These are phyloP conservation scores for Elaeagnus macrophylla DNA, from an alignment of 306 rosid species.

Conservation along the genomic window DNA sequence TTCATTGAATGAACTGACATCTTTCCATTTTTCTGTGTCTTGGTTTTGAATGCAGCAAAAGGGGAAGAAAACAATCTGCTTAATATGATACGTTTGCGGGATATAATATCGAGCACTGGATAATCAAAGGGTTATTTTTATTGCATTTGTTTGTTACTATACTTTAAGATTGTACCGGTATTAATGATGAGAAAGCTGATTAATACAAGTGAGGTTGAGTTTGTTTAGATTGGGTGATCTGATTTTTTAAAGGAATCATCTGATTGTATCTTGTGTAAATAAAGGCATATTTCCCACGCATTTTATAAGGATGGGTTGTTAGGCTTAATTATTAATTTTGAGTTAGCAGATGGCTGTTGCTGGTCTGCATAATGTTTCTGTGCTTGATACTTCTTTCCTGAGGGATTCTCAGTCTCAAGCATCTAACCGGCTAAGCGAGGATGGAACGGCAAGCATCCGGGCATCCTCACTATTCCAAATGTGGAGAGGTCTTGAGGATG, in stretches of 20 bases:
- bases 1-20: constrained; percentile 5
- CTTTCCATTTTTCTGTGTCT: neutral
- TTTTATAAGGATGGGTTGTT: constrained; percentile 40
- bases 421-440: constrained; percentile 45
- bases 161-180: constrained; percentile 10
- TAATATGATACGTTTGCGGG: constrained; percentile 5
- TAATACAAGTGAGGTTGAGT: constrained; percentile 18
- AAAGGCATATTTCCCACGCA: constrained; percentile 35
- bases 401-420: constrained; percentile 61
- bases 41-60: constrained; percentile 31
- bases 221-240: constrained; percentile 18
- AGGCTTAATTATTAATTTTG: constrained; percentile 18
- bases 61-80: constrained; percentile 12
- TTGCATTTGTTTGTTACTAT: constrained; percentile 9
- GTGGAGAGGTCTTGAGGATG: constrained; percentile 92
- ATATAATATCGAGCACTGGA: constrained; percentile 17
- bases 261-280: constrained; percentile 16
- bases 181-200: constrained; percentile 6
- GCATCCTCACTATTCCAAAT: constrained; percentile 58
- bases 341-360: constrained; percentile 67
- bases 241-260: constrained; percentile 32
- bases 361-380: constrained; percentile 64
- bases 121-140: constrained; percentile 11
- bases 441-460: constrained; percentile 48
- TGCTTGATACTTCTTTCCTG: constrained; percentile 58